These are phyloP conservation scores for Cladosporium oxysporum DNA, from an alignment of 2,329 filamentous ascomycete genomes.

Conservation along the genomic window DNA sequence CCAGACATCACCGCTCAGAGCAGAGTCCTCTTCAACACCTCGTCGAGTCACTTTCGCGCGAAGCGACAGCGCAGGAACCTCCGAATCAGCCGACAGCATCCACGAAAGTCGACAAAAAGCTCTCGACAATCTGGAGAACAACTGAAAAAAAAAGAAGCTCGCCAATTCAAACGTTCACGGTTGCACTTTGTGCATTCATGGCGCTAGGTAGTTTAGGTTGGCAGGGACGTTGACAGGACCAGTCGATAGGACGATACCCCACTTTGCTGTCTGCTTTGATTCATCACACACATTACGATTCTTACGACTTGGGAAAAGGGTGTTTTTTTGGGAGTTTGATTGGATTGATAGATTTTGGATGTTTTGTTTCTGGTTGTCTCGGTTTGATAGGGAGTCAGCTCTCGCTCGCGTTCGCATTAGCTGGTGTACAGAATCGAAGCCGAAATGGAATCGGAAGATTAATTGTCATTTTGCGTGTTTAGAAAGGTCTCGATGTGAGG, in stretches of 20 bases:
- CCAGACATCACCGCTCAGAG: conserved; percentile 30
- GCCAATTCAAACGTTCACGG: background rate
- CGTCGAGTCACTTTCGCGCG: conserved; percentile 33
- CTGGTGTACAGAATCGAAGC: background rate
- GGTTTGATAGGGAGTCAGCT: background rate
- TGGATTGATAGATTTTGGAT: background rate
- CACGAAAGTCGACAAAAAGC: conserved; percentile 9
- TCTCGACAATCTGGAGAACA: conserved; percentile 2
- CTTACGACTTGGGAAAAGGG: background rate
- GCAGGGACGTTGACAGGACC: background rate
- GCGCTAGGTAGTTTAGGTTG: background rate
- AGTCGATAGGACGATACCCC: conserved; percentile 2
- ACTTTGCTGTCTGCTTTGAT: conserved; percentile 3
- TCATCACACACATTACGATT: background rate
- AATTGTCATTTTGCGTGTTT: background rate
- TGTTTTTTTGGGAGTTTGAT: background rate
- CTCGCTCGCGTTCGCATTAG: background rate
- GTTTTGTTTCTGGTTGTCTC: background rate
- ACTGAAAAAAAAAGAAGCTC: background rate
- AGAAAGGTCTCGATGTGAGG: background rate
- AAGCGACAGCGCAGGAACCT: conserved; percentile 29
- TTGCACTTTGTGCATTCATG: background rate
- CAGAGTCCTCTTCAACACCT: conserved; percentile 28
- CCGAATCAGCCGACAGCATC: conserved; percentile 10
- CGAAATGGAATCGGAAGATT: background rate